These are phyloP conservation scores for Tarenaya hassleriana DNA, from an alignment of 345 rosid species.

Conservation along the genomic window DNA sequence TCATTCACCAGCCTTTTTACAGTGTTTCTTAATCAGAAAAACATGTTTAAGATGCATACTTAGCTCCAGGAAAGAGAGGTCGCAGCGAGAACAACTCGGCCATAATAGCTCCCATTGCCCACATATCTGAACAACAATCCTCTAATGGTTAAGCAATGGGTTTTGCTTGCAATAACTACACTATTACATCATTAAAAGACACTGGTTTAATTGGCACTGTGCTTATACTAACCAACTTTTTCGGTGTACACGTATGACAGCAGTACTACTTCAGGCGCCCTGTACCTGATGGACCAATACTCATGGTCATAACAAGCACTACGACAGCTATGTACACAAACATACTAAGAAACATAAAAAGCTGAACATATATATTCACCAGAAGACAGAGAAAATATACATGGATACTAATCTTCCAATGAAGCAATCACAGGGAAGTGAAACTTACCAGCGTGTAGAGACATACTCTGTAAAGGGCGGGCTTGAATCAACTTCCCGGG, in stretches of 20 bases:
- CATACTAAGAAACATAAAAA: neutral
- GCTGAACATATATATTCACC: neutral
- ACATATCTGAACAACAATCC: slow-evolving; percentile 58
- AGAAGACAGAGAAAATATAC: neutral
- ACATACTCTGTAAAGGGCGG: slow-evolving; percentile 95
- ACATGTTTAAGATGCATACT: slow-evolving; percentile 30
- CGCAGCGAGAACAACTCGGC: slow-evolving; percentile 73
- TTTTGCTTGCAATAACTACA: neutral
- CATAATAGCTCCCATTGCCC: slow-evolving; percentile 99
- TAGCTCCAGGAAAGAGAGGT: slow-evolving; percentile 88
- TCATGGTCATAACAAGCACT: slow-evolving; percentile 3
- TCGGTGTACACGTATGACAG: slow-evolving; percentile 64
- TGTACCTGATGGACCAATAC: slow-evolving; percentile 49
- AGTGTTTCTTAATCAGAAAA: slow-evolving; percentile 6
- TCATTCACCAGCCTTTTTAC: neutral
- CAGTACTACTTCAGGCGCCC: slow-evolving; percentile 97
- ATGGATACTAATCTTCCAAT: neutral
- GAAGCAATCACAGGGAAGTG: neutral
- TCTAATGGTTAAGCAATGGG: neutral
- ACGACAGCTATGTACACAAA: slow-evolving; percentile 8
- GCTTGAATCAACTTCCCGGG: slow-evolving; percentile 71
- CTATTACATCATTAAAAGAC: neutral
- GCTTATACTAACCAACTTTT: slow-evolving; percentile 75
- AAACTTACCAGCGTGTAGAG: slow-evolving; percentile 85
- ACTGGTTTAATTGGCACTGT: neutral